Conservation (phyloP, 1,139 yeast genomes). For the Zygosaccharomyces pseudobailii region DNA sequence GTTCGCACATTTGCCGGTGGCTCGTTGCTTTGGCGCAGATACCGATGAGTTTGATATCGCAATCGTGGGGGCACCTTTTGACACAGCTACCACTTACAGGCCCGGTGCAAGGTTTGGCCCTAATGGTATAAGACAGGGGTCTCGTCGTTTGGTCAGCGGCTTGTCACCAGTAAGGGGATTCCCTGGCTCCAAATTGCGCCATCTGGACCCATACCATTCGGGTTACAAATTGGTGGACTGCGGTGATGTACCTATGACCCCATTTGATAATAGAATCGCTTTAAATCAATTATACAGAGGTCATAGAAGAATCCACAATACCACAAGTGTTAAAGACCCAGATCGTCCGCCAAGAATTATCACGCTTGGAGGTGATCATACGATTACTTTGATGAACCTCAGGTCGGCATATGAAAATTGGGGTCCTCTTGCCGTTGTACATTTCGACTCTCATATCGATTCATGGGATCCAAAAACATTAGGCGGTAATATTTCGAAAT, state of each 20-base stretch:
- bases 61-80: constrained; percentile 56
- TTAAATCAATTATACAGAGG: constrained; percentile 54
- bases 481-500: constrained; percentile 53
- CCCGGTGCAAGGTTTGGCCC: constrained; percentile 67
- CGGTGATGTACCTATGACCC: constrained; percentile 57
- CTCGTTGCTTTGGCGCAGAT: constrained; percentile 11
- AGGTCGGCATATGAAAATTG: constrained; percentile 48
- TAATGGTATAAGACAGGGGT: constrained; percentile 51
- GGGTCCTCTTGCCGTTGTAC: constrained; percentile 47
- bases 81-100: constrained; percentile 53
- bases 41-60: constrained; percentile 31
- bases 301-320: constrained; percentile 45
- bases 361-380: constrained; percentile 59
- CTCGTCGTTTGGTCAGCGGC: constrained; percentile 49
- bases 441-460: constrained; percentile 56
- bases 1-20: constrained; percentile 17
- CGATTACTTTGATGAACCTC: constrained; percentile 49
- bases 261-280: constrained; percentile 54
- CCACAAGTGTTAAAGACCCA: constrained; percentile 31
- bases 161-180: constrained; percentile 40
- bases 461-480: constrained; percentile 54
- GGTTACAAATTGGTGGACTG: constrained; percentile 56
- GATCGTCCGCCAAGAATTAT: constrained; percentile 39
- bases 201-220: constrained; percentile 44
- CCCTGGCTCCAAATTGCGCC: constrained; percentile 28